These are phyloP conservation scores for Gomphus bonarii DNA, from an alignment of 1,284 basidiomycete species.

Conservation along the genomic window DNA sequence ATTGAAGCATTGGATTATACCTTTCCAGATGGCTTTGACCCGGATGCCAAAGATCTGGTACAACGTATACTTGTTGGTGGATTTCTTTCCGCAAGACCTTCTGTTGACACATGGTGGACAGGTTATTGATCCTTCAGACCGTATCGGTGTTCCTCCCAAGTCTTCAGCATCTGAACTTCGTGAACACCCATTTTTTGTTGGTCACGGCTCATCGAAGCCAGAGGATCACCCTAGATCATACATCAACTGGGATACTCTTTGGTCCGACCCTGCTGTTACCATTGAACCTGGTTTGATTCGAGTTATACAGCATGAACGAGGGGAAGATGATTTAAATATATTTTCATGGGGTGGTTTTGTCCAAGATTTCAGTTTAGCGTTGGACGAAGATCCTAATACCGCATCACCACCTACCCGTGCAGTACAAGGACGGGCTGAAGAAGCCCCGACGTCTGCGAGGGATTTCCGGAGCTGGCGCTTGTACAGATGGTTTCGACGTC, in stretches of 20 bases:
- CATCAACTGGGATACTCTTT: constrained; percentile 66
- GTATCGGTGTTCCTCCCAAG: constrained; percentile 53
- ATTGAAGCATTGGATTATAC: constrained; percentile 67
- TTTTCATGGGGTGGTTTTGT: constrained; percentile 5
- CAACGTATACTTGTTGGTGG: constrained; percentile 47
- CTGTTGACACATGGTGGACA: constrained; percentile 18
- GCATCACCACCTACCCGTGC: not conserved
- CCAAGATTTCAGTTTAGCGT: constrained; percentile 2
- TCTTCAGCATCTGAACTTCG: constrained; percentile 49
- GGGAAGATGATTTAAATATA: not conserved
- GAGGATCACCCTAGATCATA: constrained; percentile 14
- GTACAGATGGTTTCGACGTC: too few species aligned
- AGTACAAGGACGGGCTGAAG: too few species aligned
- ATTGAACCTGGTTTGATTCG: constrained; percentile 20
- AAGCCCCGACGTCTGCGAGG: too few species aligned
- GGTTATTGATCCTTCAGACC: constrained; percentile 42
- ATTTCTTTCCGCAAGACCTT: not conserved
- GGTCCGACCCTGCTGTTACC: constrained; percentile 54
- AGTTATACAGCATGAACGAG: not conserved
- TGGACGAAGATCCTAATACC: not conserved
- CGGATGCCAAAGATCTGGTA: constrained; percentile 58
- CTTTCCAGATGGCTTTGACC: constrained; percentile 66
- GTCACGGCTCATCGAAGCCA: not conserved
- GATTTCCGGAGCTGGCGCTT: too few species aligned
- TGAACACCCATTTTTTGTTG: constrained; percentile 63